Conservation (phyloP, 2,329 filamentous ascomycete genomes). For the Sclerotinia glacialis region DNA sequence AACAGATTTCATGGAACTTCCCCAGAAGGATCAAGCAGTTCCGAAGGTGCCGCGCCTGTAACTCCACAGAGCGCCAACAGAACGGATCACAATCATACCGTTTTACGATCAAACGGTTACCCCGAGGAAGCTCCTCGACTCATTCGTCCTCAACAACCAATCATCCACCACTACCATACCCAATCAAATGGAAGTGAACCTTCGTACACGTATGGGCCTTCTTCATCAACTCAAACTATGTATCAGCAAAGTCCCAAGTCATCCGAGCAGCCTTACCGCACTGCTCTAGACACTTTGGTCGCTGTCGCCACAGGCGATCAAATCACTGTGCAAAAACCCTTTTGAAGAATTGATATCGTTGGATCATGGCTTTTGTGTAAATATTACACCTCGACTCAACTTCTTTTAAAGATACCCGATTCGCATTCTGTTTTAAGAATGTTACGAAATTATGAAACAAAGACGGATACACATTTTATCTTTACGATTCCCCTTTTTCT, state of each 20-base stretch:
- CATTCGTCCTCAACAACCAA: constrained; percentile 26
- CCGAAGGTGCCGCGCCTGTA: constrained; percentile 51
- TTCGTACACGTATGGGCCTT: constrained; percentile 33
- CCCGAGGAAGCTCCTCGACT: constrained; percentile 41
- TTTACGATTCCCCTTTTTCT: not conserved
- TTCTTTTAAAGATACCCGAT: constrained; percentile 4
- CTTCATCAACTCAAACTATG: constrained; percentile 37
- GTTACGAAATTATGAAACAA: constrained; percentile 13
- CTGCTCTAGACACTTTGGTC: constrained; percentile 60
- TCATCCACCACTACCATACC: constrained; percentile 29
- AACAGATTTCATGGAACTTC: constrained; percentile 47
- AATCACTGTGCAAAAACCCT: constrained; percentile 34
- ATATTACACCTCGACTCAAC: constrained; percentile 11
- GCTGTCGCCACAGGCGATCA: constrained; percentile 59
- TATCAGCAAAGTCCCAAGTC: constrained; percentile 35
- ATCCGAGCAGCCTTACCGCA: constrained; percentile 47
- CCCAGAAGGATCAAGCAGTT: constrained; percentile 54
- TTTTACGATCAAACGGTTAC: constrained; percentile 50
- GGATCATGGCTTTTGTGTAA: constrained; percentile 2
- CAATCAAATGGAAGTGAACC: constrained; percentile 24
- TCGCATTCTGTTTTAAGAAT: not conserved
- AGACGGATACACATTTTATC: constrained; percentile 2
- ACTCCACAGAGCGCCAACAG: constrained; percentile 48
- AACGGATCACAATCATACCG: constrained; percentile 51
- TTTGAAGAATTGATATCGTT: constrained; percentile 40